Base-by-base conservation (phyloP, 352 stramenopile genomes). In the Pythium grandisporangium region DNA sequence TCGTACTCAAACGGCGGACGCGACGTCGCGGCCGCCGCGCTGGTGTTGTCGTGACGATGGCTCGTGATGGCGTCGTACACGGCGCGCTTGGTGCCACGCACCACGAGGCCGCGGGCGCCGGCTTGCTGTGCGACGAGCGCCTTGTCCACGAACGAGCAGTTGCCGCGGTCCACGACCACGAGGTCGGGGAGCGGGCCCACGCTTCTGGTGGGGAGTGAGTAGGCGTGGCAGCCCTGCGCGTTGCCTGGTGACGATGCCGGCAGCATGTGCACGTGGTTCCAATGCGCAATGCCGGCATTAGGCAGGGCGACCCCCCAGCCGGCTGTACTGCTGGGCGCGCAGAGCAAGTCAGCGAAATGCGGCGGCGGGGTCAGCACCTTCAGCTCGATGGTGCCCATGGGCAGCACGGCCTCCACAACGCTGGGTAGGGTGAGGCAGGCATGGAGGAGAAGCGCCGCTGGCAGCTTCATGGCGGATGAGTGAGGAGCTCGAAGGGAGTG, bases 81-180 rank as follows among this genome's bases (percentile, higher is more conserved):
- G 5, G 72, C 71, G 24, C 60, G 48, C 23, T 73, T 73, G 2
- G 76, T 84, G 32, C 66, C 69, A 37, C 70, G 58, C 2, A 89
- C 55, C 16, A 89, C 55, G 21, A 89, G 34, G 4, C 58, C 76
- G 8, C 49, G 62, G 11, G 76, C 76, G 3, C 76, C 76, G 1
- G 71, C 64, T 2, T 54, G 52, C 42, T 84, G 70, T 10, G 73
- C 76, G 37, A 53, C 23, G 11, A 62, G 39, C 14, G 76, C 70
- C 50, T 90, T 90, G 4, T 63, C 24, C 17, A 85, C 46, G 45
- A 86, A 90, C 19, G 73, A 84, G 49, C 76, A 90, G 42, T 85
- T 84, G 45, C 76, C 76, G 10, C 76, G 73, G 37, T 90, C 65
- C 23, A 65, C 69, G 11, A 90, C 47, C n/a, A 84, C 63, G 26